Conservation (phyloP, 441 rosid species). For the Viola pubescens region DNA sequence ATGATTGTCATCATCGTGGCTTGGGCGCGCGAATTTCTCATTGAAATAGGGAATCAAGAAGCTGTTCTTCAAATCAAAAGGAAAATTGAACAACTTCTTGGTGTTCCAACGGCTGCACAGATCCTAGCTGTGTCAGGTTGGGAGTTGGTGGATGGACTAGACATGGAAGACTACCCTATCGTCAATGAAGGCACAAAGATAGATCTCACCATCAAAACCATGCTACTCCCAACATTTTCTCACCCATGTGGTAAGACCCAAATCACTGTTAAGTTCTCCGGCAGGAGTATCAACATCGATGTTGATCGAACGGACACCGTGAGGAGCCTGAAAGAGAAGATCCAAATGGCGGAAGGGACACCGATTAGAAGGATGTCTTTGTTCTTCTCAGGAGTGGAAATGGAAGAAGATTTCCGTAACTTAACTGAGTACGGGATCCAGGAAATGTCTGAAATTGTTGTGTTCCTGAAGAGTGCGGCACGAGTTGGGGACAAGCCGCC, state of each 20-base stretch:
- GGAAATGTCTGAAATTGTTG: slow-evolving; percentile 53
- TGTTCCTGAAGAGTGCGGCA: slow-evolving; percentile 37
- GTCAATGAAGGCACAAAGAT: slow-evolving; percentile 54
- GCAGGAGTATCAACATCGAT: slow-evolving; percentile 37
- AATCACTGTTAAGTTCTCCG: slow-evolving; percentile 47
- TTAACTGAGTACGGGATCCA: slow-evolving; percentile 53
- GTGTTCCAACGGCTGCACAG: slow-evolving; percentile 44
- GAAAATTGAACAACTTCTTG: slow-evolving; percentile 28
- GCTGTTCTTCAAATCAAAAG: slow-evolving; percentile 33
- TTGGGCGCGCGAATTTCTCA: slow-evolving; percentile 19
- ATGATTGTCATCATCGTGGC: slow-evolving; percentile 26
- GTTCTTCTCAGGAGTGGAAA: slow-evolving; percentile 45
- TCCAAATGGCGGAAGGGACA: slow-evolving; percentile 51
- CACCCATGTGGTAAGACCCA: slow-evolving; percentile 22
- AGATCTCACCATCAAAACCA: slow-evolving; percentile 46
- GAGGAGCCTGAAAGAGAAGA: slow-evolving; percentile 70
- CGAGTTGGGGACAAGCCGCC: slow-evolving; percentile 35
- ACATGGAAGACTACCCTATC: slow-evolving; percentile 79
- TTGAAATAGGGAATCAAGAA: slow-evolving; percentile 27
- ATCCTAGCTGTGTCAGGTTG: slow-evolving; percentile 54
- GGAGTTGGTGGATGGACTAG: slow-evolving; percentile 79
- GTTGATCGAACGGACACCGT: slow-evolving; percentile 68
- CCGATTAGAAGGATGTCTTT: slow-evolving; percentile 56
- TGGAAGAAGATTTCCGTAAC: slow-evolving; percentile 59
- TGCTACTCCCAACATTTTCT: not conserved